Conservation (phyloP, 2,329 filamentous ascomycete genomes). For the Colletotrichum zoysiae region DNA sequence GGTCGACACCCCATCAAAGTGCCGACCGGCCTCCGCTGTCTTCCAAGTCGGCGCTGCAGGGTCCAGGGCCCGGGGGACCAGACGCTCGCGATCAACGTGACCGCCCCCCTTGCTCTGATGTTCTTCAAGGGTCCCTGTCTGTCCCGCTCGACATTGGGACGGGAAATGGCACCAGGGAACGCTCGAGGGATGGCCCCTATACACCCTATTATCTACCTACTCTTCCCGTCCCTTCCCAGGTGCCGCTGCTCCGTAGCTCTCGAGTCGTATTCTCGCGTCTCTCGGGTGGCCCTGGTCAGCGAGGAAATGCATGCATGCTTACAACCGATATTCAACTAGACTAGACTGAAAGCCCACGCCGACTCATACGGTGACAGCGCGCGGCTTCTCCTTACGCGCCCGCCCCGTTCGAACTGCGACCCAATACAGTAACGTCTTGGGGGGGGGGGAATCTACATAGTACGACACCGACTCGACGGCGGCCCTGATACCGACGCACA, state of each 20-base stretch:
- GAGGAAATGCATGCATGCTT: not conserved
- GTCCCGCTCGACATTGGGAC: conserved; percentile 14
- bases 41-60: conserved; percentile 31
- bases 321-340: not conserved
- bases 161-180: conserved; percentile 1
- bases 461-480: not conserved
- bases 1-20: not conserved
- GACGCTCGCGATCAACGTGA: conserved; percentile 7
- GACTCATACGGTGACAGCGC: conserved; percentile 11
- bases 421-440: not conserved
- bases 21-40: conserved; percentile 11
- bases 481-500: not conserved
- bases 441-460: too few relatives aligned
- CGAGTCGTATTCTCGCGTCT: conserved; percentile 11
- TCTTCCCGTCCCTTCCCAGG: not conserved
- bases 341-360: not conserved
- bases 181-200: conserved; percentile 12
- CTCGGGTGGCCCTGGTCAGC: conserved; percentile 1
- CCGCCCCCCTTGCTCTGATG: not conserved
- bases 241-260: too few relatives aligned
- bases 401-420: not conserved
- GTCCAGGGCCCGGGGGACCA: not conserved
- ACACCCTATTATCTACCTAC: too few relatives aligned
- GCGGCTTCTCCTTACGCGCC: not conserved
- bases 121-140: conserved; percentile 21